These are phyloP conservation scores for Aspergillus hancockii DNA, from an alignment of 495 filamentous ascomycete genomes.

Conservation along the genomic window DNA sequence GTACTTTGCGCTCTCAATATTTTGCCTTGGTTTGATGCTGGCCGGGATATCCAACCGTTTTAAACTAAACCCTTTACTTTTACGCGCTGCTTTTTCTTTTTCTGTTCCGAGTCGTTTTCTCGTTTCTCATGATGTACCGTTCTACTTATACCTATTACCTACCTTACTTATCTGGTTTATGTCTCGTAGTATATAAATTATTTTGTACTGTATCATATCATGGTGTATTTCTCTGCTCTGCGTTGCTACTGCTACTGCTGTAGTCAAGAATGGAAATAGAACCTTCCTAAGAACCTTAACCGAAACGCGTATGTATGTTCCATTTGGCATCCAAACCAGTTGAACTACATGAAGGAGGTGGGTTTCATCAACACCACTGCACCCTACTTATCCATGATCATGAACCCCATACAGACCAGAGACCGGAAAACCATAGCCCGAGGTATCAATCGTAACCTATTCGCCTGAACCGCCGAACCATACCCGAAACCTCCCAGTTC, in stretches of 20 bases:
- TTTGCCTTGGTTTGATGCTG: constrained; percentile 5
- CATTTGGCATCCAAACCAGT: no score
- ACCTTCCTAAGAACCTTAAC: no score
- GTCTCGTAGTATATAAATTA: constrained; percentile 6
- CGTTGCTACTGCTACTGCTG: no score
- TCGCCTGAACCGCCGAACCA: not conserved
- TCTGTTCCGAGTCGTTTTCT: constrained; percentile 2
- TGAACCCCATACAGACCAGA: not conserved
- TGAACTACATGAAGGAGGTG: no score
- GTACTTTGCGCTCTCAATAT: constrained; percentile 2
- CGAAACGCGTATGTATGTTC: no score
- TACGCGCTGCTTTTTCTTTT: constrained; percentile 6
- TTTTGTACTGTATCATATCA: not conserved
- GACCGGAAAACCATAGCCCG: not conserved
- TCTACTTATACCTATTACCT: constrained; percentile 7
- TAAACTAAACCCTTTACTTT: not conserved
- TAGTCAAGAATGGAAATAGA: no score
- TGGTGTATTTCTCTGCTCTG: not conserved
- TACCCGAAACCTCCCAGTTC: not conserved
- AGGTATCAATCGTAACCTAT: not conserved
- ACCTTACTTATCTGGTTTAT: not conserved
- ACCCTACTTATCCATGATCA: not conserved
- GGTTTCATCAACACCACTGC: no score
- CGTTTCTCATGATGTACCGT: not conserved
- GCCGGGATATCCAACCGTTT: constrained; percentile 9